phyloP scores from a whole-genome alignment of 768 basidiomycete genomes.

The Pulveroboletus sp. region DNA sequence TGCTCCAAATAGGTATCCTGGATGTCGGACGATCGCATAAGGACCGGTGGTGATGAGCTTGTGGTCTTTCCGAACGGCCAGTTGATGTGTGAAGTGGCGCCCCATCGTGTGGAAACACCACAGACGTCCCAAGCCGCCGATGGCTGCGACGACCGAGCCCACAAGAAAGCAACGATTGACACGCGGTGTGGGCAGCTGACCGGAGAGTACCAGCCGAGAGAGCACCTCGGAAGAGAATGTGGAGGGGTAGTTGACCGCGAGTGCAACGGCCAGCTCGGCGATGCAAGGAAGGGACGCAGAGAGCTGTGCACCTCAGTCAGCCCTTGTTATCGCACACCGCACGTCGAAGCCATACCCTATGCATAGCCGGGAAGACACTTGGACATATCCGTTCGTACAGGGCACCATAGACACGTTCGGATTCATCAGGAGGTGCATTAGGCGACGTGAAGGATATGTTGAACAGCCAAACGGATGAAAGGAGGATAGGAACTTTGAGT shows the following conservation, averaged over 20 bases:
- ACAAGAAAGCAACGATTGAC: constrained; percentile 27
- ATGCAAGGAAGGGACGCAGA: constrained; percentile 28
- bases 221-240: constrained; percentile 18
- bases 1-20: constrained; percentile 26
- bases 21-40: constrained; percentile 35
- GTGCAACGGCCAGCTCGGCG: constrained; percentile 21
- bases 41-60: constrained; percentile 32
- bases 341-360: constrained; percentile 16
- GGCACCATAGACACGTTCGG: constrained; percentile 16
- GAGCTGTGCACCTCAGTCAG: constrained; percentile 14
- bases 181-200: constrained; percentile 14
- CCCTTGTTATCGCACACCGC: not conserved
- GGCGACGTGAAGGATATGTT: constrained; percentile 25
- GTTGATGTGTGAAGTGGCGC: constrained; percentile 33
- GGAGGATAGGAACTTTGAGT: constrained; percentile 20
- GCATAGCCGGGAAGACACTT: constrained; percentile 15
- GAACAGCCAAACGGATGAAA: constrained; percentile 26
- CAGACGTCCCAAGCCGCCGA: constrained; percentile 33
- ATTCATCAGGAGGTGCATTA: constrained; percentile 13
- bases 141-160: constrained; percentile 24
- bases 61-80: constrained; percentile 29
- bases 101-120: constrained; percentile 34
- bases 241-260: constrained; percentile 17
- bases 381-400: constrained; percentile 25
- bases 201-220: constrained; percentile 16